phyloP scores from a whole-genome alignment of 1,284 basidiomycete species.

The Naganishia sp. region DNA sequence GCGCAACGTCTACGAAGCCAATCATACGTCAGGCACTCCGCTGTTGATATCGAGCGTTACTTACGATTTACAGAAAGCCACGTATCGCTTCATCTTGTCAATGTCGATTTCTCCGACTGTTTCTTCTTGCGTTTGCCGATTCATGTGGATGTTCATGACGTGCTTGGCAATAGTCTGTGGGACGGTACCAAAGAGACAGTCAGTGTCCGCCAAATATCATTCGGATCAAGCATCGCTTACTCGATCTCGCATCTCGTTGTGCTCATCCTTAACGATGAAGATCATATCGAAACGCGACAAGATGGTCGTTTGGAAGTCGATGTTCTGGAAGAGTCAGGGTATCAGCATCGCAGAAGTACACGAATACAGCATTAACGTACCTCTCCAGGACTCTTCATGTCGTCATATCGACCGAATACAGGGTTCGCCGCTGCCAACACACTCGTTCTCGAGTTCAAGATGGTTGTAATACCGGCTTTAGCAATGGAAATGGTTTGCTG shows the following conservation, averaged over 20 bases:
- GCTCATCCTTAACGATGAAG: constrained; percentile 98
- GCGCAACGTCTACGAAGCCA: constrained; percentile 76
- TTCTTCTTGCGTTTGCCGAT: constrained; percentile 70
- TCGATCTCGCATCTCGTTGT: constrained; percentile 89
- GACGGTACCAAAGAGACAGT: not conserved
- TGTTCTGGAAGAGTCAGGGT: constrained; percentile 65
- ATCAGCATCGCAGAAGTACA: not conserved
- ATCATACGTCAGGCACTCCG: constrained; percentile 3
- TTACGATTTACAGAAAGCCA: constrained; percentile 91
- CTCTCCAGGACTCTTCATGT: constrained; percentile 95
- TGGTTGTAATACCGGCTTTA: constrained; percentile 98
- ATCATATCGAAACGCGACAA: constrained; percentile 99
- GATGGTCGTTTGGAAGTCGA: constrained; percentile 98
- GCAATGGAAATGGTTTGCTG: constrained; percentile 99
- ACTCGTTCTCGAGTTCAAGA: constrained; percentile 92
- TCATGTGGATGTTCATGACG: constrained; percentile 99
- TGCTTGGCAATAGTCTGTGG: constrained; percentile 88
- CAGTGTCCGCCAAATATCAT: not conserved
- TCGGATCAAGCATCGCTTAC: constrained; percentile 55
- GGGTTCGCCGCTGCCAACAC: constrained; percentile 98
- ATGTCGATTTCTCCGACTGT: constrained; percentile 90
- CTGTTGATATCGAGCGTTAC: constrained; percentile 37
- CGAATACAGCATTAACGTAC: constrained; percentile 52
- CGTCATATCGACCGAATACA: constrained; percentile 97
- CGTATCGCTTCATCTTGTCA: constrained; percentile 98